phyloP scores from a whole-genome alignment of 345 rosid species.

The Viola odorata region DNA sequence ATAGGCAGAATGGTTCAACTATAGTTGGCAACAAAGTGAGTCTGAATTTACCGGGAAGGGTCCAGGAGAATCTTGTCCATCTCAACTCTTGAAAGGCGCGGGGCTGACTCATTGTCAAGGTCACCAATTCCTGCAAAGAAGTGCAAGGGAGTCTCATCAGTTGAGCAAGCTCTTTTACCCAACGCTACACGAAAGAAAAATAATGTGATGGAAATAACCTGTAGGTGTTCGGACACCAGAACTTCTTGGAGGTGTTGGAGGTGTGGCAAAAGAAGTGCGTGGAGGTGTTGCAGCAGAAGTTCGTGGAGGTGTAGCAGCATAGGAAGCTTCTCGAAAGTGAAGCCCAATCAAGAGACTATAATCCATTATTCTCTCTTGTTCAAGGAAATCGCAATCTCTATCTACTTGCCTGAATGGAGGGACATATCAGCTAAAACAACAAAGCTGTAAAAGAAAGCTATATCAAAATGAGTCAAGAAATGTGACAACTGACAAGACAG shows the following conservation, averaged over 20 bases:
- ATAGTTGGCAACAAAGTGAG: not conserved
- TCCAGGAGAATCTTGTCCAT: conserved; percentile 52
- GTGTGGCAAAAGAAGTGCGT: conserved; percentile 28
- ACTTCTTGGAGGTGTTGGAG: conserved; percentile 30
- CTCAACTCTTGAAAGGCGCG: conserved; percentile 52
- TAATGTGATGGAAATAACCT: conserved; percentile 17
- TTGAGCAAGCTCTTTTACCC: conserved; percentile 16
- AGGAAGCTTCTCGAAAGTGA: conserved; percentile 62
- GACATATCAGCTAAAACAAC: not conserved
- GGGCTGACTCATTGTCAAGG: conserved; percentile 25
- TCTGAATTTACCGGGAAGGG: conserved; percentile 50
- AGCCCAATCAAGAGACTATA: conserved; percentile 87
- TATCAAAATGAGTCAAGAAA: not conserved
- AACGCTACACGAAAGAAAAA: not conserved
- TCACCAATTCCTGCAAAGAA: conserved; percentile 36
- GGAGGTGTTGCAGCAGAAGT: conserved; percentile 35
- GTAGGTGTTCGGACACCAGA: conserved; percentile 42
- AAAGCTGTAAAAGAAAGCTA: not conserved
- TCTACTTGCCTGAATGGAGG: conserved; percentile 75
- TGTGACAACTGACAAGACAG: not conserved
- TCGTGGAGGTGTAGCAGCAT: conserved; percentile 39
- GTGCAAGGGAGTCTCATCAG: conserved; percentile 5
- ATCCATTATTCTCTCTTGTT: conserved; percentile 94
- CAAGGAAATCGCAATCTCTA: conserved; percentile 88
- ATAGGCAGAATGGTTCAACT: not conserved